These are phyloP conservation scores for Melampsora larici-populina DNA, from an alignment of 1,284 basidiomycete species.

Conservation along the genomic window DNA sequence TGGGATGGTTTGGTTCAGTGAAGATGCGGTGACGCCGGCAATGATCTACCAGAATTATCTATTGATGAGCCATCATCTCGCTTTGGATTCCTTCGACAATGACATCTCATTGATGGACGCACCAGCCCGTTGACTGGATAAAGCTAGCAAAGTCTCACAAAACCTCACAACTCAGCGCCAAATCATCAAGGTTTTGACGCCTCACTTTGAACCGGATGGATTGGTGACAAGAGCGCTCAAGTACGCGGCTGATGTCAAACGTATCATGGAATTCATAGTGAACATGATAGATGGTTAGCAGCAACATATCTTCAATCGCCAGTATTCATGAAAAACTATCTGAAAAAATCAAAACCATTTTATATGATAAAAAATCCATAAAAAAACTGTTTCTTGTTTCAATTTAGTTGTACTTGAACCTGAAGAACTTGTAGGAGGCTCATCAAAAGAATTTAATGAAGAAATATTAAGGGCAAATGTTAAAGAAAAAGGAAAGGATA, in stretches of 20 bases:
- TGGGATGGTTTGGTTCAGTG: constrained; percentile 99
- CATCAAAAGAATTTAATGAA: too few species aligned
- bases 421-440: too few species aligned
- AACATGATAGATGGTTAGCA: too few species aligned
- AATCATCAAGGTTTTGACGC: constrained; percentile 72
- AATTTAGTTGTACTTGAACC: too few species aligned
- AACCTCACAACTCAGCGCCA: constrained; percentile 72
- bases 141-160: constrained; percentile 61
- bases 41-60: constrained; percentile 94
- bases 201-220: constrained; percentile 76
- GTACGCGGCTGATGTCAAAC: constrained; percentile 77
- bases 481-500: too few species aligned
- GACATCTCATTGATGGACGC: constrained; percentile 62
- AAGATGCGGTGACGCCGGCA: constrained; percentile 80
- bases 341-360: too few species aligned
- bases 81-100: constrained; percentile 89
- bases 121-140: constrained; percentile 61
- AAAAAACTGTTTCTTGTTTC: too few species aligned
- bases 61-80: constrained; percentile 67
- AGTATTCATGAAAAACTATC: too few species aligned
- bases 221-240: constrained; percentile 74
- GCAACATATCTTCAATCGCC: too few species aligned
- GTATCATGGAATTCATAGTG: constrained; percentile 98
- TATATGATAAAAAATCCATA: too few species aligned
- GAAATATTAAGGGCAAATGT: too few species aligned